phyloP scores from a whole-genome alignment of 495 filamentous ascomycete species.

The Stereocaulon alpinum region DNA sequence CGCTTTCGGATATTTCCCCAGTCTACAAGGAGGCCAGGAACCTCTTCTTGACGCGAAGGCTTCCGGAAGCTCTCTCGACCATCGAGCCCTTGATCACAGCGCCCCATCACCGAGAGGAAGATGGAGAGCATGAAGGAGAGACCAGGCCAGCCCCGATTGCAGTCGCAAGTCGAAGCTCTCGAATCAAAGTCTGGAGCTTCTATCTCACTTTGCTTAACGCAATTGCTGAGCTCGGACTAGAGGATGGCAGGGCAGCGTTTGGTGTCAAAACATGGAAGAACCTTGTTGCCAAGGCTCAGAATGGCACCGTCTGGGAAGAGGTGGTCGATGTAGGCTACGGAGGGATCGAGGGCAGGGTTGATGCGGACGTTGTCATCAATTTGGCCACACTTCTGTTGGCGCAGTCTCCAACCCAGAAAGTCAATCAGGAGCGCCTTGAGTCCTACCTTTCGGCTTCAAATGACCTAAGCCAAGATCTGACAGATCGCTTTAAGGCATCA shows the following conservation, averaged over 20 bases:
- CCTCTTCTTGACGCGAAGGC: slow-evolving; percentile 82
- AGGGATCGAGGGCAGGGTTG: slow-evolving; percentile 78
- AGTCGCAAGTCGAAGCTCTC: slow-evolving; percentile 58
- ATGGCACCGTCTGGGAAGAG: slow-evolving; percentile 86
- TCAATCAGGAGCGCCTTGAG: slow-evolving; percentile 83
- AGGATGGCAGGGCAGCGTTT: slow-evolving; percentile 81
- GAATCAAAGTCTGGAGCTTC: slow-evolving; percentile 94
- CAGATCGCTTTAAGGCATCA: slow-evolving; percentile 41
- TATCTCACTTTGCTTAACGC: slow-evolving; percentile 90
- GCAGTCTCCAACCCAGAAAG: slow-evolving; percentile 68
- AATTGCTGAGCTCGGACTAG: slow-evolving; percentile 74
- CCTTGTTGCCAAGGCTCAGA: slow-evolving; percentile 67
- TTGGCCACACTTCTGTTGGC: slow-evolving; percentile 82
- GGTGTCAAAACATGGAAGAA: slow-evolving; percentile 73
- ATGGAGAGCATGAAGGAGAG: slow-evolving; percentile 28
- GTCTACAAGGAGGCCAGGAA: slow-evolving; percentile 83
- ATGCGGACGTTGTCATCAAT: slow-evolving; percentile 89
- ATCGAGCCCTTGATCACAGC: slow-evolving; percentile 65
- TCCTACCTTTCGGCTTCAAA: slow-evolving; percentile 74
- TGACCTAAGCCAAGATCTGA: slow-evolving; percentile 56
- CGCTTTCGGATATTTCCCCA: slow-evolving; percentile 59
- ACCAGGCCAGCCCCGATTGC: slow-evolving; percentile 54
- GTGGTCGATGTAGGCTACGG: slow-evolving; percentile 77
- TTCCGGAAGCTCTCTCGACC: slow-evolving; percentile 76
- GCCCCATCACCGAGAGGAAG: slow-evolving; percentile 24